Evolutionary conservation across 2,329 filamentous ascomycete genomes (phyloP), one percentile per base, ranked within the genome.

Genomic region (Nemania serpens): DNA sequence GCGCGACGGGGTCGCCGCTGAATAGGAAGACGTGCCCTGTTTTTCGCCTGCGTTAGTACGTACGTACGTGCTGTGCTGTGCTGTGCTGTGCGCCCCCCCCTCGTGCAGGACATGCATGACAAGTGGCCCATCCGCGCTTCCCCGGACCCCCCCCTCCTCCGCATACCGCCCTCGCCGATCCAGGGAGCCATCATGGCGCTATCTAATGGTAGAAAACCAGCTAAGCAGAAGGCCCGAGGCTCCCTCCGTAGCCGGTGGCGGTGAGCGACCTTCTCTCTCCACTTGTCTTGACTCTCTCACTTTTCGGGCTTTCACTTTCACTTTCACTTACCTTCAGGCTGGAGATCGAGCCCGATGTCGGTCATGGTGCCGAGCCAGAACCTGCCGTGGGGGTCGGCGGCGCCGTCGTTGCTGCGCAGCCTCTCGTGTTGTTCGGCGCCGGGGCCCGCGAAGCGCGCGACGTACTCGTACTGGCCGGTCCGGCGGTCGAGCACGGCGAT

Each of bases 341-440:
- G 79, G 57, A 91, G 75, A 36, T 83, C 83, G 18, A 78, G 68
- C 15, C 75, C 76, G 68, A 86, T 85, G 71, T 96, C 91, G 64
- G 91, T 95, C 91, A 97, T 96, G 64, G 85, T 85, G 7, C 92
- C 91, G 5, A 93, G 81, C 90, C 91, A 96, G 77, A 94, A 95
- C 36, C 91, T 82, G 34, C 93, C 93, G 64, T 88, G 83, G 25
- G 87, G 88, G 72, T 97, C 93, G 53, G 91, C 87, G 5, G 87
- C 89, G 48, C 93, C 93, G 72, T 97, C 93, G 72, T 97, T 97
- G 75, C 89, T 83, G 58, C 86, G 79, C 73, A 91, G 80, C 20
- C 87, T 77, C 73, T 83, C 77, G 65, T 80, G 25, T 7, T 80
- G 25, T 7, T 29, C 25, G 25, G 25, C 84, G 66, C 75, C 73